Evolutionary conservation across 192 early-diverging fungal species (phyloP).

Genomic region (Pilobolus umbonatus): DNA sequence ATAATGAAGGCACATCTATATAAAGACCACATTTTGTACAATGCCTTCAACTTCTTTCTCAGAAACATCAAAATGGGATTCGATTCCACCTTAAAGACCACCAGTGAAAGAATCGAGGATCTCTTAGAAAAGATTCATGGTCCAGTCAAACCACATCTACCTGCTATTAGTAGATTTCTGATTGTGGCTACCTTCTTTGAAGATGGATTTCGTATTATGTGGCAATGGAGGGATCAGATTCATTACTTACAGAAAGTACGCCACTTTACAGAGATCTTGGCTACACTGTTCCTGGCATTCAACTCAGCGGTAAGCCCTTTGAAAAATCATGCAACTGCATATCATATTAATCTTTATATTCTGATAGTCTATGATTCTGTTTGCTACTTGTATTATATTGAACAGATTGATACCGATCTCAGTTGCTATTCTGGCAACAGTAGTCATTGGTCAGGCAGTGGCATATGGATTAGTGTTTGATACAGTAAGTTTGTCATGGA

Average conservation of each 20-base stretch:
- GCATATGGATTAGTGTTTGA: conserved; percentile 94
- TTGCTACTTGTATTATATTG: conserved; percentile 76
- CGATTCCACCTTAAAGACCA: background rate
- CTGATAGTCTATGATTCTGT: conserved; percentile 59
- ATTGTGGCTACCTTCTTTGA: conserved; percentile 95
- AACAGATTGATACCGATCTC: conserved; percentile 75
- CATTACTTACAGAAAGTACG: conserved; percentile 77
- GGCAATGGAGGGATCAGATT: conserved; percentile 88
- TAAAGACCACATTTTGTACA: no score
- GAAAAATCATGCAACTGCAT: conserved; percentile 2
- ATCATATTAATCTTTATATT: background rate
- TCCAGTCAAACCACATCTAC: conserved; percentile 86
- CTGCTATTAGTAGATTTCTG: conserved; percentile 81
- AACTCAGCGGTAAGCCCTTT: conserved; percentile 71
- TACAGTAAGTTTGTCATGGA: conserved; percentile 29
- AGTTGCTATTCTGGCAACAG: conserved; percentile 69
- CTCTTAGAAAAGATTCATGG: conserved; percentile 57
- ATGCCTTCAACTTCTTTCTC: no score
- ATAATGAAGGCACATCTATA: no score
- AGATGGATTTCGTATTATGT: conserved; percentile 81
- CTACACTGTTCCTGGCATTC: conserved; percentile 72
- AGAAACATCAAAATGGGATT: conserved; percentile 16
- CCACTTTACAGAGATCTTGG: conserved; percentile 70
- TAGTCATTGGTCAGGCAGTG: conserved; percentile 80
- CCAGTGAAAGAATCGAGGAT: conserved; percentile 4